Evolutionary conservation across 1,284 basidiomycete genomes (phyloP).

Genomic region (Cryptococcus jaspeensis): DNA sequence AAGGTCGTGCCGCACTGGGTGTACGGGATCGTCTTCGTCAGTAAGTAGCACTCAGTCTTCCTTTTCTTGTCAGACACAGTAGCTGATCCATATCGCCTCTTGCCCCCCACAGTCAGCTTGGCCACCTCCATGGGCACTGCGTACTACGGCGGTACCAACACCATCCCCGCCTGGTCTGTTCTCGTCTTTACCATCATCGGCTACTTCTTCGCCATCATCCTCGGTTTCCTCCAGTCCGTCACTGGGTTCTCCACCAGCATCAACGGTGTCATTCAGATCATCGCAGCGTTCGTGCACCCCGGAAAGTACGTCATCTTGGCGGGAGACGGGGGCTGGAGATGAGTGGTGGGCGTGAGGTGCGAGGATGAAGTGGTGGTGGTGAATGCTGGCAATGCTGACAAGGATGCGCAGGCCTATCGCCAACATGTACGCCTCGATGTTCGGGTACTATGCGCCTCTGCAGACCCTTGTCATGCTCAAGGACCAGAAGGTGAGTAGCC

Average conservation of each 20-base stretch:
- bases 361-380: too few relatives aligned
- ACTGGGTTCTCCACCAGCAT: conserved; percentile 58
- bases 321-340: too few relatives aligned
- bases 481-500: conserved; percentile 36
- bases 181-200: conserved; percentile 57
- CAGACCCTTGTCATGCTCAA: conserved; percentile 61
- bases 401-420: conserved; percentile 47
- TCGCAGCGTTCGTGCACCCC: conserved; percentile 63
- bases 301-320: conserved; percentile 51
- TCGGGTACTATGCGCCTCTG: conserved; percentile 62
- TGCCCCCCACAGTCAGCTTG: conserved; percentile 44
- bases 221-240: conserved; percentile 56
- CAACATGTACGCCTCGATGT: conserved; percentile 59
- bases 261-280: conserved; percentile 61
- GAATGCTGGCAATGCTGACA: neutral
- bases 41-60: conserved; percentile 2
- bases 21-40: conserved; percentile 55
- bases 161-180: conserved; percentile 60
- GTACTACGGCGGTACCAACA: conserved; percentile 49
- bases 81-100: neutral
- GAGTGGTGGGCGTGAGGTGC: too few relatives aligned
- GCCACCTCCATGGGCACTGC: conserved; percentile 58
- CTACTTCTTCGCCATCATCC: conserved; percentile 55
- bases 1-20: conserved; percentile 58
- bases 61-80: neutral